A percentile compares a stretch with the other conserved stretches of the same genome.
These are phyloP conservation scores for Hansenula sp. DNA, from an alignment of 1,139 yeast species.

Conservation along the genomic window DNA sequence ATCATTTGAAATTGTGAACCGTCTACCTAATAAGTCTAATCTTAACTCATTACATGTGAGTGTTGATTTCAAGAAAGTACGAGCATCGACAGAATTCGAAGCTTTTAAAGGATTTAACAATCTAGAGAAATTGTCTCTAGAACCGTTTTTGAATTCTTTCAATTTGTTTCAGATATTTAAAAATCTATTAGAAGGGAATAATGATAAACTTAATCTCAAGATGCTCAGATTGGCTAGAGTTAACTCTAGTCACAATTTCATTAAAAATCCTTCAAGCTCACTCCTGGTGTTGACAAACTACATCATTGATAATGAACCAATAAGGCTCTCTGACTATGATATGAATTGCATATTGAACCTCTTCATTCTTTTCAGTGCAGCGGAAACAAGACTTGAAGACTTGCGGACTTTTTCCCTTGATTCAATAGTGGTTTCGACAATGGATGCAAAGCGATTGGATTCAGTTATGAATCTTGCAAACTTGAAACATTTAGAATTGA, in stretches of 20 bases:
- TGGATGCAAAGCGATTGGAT: slow-evolving; percentile 10
- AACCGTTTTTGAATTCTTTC: slow-evolving; percentile 17
- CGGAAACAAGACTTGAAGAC: slow-evolving; percentile 2
- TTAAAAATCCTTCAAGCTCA: slow-evolving; percentile 12
- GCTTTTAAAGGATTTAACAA: slow-evolving; percentile 12
- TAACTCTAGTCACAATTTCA: slow-evolving; percentile 10
- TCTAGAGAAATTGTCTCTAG: slow-evolving; percentile 16
- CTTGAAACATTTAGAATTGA: slow-evolving; percentile 13
- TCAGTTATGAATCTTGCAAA: slow-evolving; percentile 7
- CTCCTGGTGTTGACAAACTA: slow-evolving; percentile 14
- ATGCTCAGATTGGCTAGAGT: slow-evolving; percentile 9
- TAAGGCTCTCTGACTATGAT: slow-evolving; percentile 15
- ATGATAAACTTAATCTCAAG: slow-evolving; percentile 2
- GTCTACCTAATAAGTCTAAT: slow-evolving; percentile 16
- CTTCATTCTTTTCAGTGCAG: slow-evolving; percentile 5
- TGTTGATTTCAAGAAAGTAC: slow-evolving; percentile 15
- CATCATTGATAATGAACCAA: slow-evolving; percentile 11
- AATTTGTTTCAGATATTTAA: slow-evolving; percentile 17
- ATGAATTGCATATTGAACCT: slow-evolving; percentile 9
- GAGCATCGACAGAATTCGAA: slow-evolving; percentile 7
- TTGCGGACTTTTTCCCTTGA: slow-evolving; percentile 11
- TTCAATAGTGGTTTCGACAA: slow-evolving; percentile 11
- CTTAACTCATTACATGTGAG: slow-evolving; percentile 14
- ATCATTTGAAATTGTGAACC: slow-evolving; percentile 13
- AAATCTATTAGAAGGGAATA: slow-evolving; percentile 12